These are phyloP conservation scores for Multifurca ochricompacta DNA, from an alignment of 768 basidiomycete species.

Conservation along the genomic window DNA sequence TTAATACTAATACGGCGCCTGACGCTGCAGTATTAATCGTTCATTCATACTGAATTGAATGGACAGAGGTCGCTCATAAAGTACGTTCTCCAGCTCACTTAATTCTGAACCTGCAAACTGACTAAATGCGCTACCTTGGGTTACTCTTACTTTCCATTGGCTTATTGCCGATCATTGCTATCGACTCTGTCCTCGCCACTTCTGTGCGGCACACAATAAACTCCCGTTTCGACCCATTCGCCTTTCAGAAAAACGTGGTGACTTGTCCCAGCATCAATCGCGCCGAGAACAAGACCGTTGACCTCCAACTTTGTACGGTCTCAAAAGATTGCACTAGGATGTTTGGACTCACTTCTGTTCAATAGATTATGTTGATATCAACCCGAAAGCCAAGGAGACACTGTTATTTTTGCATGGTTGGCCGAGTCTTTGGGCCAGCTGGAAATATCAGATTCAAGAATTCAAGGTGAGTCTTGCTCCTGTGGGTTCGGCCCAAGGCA, in stretches of 20 bases:
- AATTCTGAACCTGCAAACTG: background rate
- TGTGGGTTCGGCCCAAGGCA: background rate
- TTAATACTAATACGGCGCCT: background rate
- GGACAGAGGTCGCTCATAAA: background rate
- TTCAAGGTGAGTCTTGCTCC: conserved; percentile 39
- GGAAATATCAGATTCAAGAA: conserved; percentile 62
- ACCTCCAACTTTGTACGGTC: conserved; percentile 13
- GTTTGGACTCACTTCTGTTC: background rate
- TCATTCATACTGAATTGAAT: background rate
- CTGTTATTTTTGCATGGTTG: conserved; percentile 72
- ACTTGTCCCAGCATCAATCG: conserved; percentile 16
- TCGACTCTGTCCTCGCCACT: background rate
- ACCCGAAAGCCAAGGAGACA: conserved; percentile 41
- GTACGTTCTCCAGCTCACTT: background rate
- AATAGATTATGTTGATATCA: conserved; percentile 49
- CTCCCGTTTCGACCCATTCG: background rate
- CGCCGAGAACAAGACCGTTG: conserved; percentile 6
- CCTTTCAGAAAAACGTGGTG: background rate
- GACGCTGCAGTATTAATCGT: no score
- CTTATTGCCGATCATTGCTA: background rate
- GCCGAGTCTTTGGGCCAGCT: conserved; percentile 71
- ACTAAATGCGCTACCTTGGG: conserved; percentile 5
- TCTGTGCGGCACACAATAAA: background rate
- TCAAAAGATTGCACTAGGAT: background rate
- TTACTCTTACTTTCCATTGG: background rate